Conservation (phyloP, 2,329 filamentous ascomycete species). For the Metarhizium robertsii region DNA sequence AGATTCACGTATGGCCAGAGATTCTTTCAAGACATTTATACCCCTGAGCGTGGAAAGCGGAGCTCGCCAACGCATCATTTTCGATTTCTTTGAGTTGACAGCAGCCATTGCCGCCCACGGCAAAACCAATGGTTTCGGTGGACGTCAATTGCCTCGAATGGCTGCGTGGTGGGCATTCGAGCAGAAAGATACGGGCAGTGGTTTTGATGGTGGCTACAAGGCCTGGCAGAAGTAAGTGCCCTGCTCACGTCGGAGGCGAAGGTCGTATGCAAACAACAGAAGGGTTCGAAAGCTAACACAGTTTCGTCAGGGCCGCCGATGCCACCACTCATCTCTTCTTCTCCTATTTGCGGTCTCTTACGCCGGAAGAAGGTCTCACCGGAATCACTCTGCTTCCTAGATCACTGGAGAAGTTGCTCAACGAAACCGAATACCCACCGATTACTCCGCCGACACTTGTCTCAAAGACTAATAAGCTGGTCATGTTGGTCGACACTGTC, state of each 20-base stretch:
- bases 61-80: slow-evolving; percentile 78
- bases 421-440: slow-evolving; percentile 91
- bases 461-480: slow-evolving; percentile 74
- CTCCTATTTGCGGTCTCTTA: slow-evolving; percentile 83
- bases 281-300: not conserved
- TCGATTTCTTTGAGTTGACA: slow-evolving; percentile 92
- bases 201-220: slow-evolving; percentile 91
- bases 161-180: slow-evolving; percentile 99
- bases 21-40: slow-evolving; percentile 94
- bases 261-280: not conserved
- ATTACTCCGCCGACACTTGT: slow-evolving; percentile 68
- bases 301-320: slow-evolving; percentile 64
- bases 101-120: slow-evolving; percentile 86
- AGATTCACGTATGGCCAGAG: slow-evolving; percentile 87
- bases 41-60: slow-evolving; percentile 86
- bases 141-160: slow-evolving; percentile 87
- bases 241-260: too few relatives aligned
- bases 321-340: slow-evolving; percentile 97
- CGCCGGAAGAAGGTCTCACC: slow-evolving; percentile 67
- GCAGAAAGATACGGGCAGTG: slow-evolving; percentile 74
- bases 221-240: slow-evolving; percentile 65
- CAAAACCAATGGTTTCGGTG: slow-evolving; percentile 86
- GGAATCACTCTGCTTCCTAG: slow-evolving; percentile 81
- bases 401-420: slow-evolving; percentile 80
- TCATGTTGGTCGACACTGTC: slow-evolving; percentile 94